Conservation (phyloP, 192 early-diverging fungal species). For the Globomyces pollinis-pini region DNA sequence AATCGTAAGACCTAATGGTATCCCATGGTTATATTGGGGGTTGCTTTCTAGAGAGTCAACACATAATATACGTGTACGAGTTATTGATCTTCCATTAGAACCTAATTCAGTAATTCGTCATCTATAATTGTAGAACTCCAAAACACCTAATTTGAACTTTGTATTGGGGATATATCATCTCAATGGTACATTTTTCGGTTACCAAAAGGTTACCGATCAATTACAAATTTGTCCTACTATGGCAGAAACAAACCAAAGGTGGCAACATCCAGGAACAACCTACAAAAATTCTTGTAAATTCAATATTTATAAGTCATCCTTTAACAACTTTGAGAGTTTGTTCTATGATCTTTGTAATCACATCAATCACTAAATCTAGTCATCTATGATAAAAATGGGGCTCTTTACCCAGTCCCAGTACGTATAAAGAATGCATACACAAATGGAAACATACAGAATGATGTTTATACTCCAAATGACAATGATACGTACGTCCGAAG, state of each 20-base stretch:
- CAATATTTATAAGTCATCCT: conserved; percentile 19
- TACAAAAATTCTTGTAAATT: conserved; percentile 24
- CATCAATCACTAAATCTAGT: too few relatives aligned
- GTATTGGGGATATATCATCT: conserved; percentile 34
- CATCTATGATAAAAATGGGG: conserved; percentile 18
- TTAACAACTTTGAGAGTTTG: conserved; percentile 16
- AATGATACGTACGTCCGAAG: conserved; percentile 25
- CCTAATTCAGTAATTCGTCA: conserved; percentile 6
- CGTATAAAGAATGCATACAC: conserved; percentile 26
- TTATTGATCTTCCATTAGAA: conserved; percentile 16
- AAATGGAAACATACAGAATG: conserved; percentile 8
- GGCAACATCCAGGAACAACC: conserved; percentile 29
- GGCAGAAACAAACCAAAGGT: conserved; percentile 10
- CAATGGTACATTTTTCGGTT: conserved; percentile 44
- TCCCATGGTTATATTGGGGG: conserved; percentile 36
- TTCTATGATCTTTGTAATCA: conserved; percentile 44
- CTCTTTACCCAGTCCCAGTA: conserved; percentile 34
- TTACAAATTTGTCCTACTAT: conserved; percentile 6
- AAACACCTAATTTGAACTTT: conserved; percentile 17
- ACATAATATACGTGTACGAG: conserved; percentile 13
- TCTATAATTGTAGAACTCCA: too few relatives aligned
- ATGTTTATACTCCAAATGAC: conserved; percentile 2
- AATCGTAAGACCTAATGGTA: conserved; percentile 19
- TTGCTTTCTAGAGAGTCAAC: background rate
- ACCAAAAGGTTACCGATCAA: conserved; percentile 23